Evolutionary conservation across 2,329 filamentous ascomycete genomes (phyloP).

Genomic region (Fusarium sambucinum): DNA sequence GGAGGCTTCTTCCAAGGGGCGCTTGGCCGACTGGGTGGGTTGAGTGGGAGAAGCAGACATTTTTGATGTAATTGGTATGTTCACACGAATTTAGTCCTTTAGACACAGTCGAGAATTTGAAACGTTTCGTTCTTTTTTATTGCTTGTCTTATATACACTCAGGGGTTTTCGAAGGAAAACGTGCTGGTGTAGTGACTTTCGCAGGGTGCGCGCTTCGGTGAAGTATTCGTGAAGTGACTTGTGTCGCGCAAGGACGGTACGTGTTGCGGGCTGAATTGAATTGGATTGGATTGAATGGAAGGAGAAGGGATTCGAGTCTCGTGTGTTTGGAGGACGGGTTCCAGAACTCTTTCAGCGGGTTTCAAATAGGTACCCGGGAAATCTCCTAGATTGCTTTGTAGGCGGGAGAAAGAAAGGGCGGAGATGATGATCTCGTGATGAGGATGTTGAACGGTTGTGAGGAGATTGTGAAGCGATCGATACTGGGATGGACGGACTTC

Average conservation of each 20-base stretch:
- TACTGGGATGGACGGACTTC: slow-evolving; percentile 53
- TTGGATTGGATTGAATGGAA: slow-evolving; percentile 33
- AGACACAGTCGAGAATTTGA: slow-evolving; percentile 48
- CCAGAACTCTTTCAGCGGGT: slow-evolving; percentile 51
- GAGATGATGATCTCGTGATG: slow-evolving; percentile 51
- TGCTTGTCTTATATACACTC: slow-evolving; percentile 80
- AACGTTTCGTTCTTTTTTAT: slow-evolving; percentile 50
- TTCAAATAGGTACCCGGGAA: slow-evolving; percentile 44
- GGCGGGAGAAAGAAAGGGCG: slow-evolving; percentile 50
- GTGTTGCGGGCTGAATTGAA: slow-evolving; percentile 46
- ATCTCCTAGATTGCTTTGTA: slow-evolving; percentile 48
- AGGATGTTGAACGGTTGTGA: slow-evolving; percentile 49
- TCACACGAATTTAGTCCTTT: slow-evolving; percentile 43
- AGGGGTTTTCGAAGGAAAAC: slow-evolving; percentile 89
- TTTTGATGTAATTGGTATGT: slow-evolving; percentile 48
- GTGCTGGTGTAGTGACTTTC: slow-evolving; percentile 81
- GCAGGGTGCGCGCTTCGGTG: slow-evolving; percentile 58
- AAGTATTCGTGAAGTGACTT: slow-evolving; percentile 57
- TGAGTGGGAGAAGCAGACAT: slow-evolving; percentile 80
- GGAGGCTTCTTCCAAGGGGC: slow-evolving; percentile 95
- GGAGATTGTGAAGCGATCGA: slow-evolving; percentile 55
- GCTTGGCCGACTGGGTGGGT: slow-evolving; percentile 82
- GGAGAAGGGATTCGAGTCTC: slow-evolving; percentile 50
- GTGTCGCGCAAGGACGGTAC: slow-evolving; percentile 53
- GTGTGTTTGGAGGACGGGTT: slow-evolving; percentile 47